Evolutionary conservation across 2,329 filamentous ascomycete species (phyloP).

Genomic region (Phialocephala sp.): DNA sequence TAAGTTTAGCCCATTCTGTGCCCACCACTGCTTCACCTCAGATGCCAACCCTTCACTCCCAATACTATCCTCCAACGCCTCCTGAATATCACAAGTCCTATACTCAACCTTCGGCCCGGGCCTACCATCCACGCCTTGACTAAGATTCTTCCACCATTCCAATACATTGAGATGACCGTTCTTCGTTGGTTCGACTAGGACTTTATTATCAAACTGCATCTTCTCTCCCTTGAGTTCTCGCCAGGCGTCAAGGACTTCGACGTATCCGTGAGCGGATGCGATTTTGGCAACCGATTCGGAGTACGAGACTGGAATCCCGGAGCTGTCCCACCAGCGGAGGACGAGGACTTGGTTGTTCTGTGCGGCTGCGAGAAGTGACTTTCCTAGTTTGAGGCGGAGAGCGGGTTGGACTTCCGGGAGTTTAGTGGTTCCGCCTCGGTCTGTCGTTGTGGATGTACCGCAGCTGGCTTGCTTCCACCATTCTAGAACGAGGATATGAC

Average conservation of each 20-base stretch:
- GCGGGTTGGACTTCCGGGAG: slow-evolving; percentile 40
- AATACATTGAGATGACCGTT: slow-evolving; percentile 84
- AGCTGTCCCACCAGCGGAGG: slow-evolving; percentile 87
- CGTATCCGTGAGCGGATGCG: slow-evolving; percentile 83
- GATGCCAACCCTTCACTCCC: slow-evolving; percentile 64
- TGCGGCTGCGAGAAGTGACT: slow-evolving; percentile 81
- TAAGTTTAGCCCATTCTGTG: slow-evolving; percentile 71
- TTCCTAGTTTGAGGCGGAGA: slow-evolving; percentile 76
- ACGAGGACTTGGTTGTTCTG: slow-evolving; percentile 81
- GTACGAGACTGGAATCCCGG: slow-evolving; percentile 78
- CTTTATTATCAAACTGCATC: slow-evolving; percentile 80
- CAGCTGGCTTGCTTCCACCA: slow-evolving; percentile 85
- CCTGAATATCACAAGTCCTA: slow-evolving; percentile 93
- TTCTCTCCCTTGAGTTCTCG: slow-evolving; percentile 74
- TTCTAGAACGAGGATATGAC: slow-evolving; percentile 83
- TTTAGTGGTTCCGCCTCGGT: slow-evolving; percentile 26
- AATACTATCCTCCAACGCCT: slow-evolving; percentile 88
- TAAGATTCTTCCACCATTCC: slow-evolving; percentile 85
- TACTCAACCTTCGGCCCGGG: slow-evolving; percentile 81
- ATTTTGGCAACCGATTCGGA: slow-evolving; percentile 84
- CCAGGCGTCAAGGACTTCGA: slow-evolving; percentile 85
- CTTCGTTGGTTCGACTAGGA: slow-evolving; percentile 85
- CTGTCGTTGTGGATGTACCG: slow-evolving; percentile 53
- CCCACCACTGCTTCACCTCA: slow-evolving; percentile 85
- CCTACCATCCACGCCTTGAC: slow-evolving; percentile 54